A percentile compares a stretch with the other conserved stretches of the same genome.
phyloP scores from a whole-genome alignment of 495 filamentous ascomycete species.

The Lophiotrema nucula region DNA sequence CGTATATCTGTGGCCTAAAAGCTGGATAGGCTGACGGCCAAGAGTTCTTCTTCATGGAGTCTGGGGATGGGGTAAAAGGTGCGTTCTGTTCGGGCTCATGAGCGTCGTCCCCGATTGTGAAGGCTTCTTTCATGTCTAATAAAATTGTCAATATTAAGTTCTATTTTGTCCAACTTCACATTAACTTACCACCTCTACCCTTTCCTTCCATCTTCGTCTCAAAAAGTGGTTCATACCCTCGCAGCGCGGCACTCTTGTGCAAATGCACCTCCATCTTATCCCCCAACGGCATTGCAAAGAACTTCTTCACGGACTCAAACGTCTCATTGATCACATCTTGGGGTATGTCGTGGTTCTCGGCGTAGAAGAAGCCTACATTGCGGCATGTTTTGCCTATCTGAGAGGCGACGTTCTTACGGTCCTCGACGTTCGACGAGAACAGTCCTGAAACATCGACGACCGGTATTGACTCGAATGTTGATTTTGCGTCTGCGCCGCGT shows the following conservation, averaged over 20 bases:
- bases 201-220: constrained; percentile 15
- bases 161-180: too few relatives aligned
- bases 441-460: constrained; percentile 43
- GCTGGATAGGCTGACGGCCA: constrained; percentile 7
- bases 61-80: background rate
- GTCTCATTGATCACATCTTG: constrained; percentile 3
- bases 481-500: constrained; percentile 9
- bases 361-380: constrained; percentile 58
- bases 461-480: constrained; percentile 41
- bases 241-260: constrained; percentile 5
- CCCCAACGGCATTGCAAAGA: constrained; percentile 20
- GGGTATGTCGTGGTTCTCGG: constrained; percentile 38
- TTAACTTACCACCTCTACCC: constrained; percentile 5
- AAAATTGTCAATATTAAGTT: background rate
- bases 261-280: constrained; percentile 24
- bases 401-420: constrained; percentile 41
- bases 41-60: background rate
- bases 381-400: constrained; percentile 50
- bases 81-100: constrained; percentile 8
- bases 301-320: constrained; percentile 21
- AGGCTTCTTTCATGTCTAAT: constrained; percentile 24
- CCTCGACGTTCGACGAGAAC: constrained; percentile 34
- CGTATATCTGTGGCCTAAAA: constrained; percentile 12
- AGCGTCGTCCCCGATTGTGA: constrained; percentile 17
- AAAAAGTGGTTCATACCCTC: constrained; percentile 14